Base-by-base conservation (phyloP, 2,329 filamentous ascomycete species). In the Gnomoniopsis sp. region DNA sequence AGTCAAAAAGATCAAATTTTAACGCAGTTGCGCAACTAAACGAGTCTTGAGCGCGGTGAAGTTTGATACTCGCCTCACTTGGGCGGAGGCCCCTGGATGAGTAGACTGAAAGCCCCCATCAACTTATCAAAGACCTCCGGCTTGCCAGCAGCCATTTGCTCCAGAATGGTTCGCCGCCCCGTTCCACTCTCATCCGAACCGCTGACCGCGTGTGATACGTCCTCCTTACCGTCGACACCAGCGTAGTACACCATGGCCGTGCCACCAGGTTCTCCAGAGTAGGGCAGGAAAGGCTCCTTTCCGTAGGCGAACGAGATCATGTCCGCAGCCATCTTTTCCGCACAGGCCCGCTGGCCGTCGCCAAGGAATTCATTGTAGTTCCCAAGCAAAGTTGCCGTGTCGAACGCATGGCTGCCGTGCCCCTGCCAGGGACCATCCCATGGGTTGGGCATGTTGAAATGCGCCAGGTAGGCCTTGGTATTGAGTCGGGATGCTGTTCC, bases 391-490 rank as follows among this genome's bases (percentile, higher is more conserved):
- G 74, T 78, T 0, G 71, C 72, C 15, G 77, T 63, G 41, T 80
- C 78, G 1, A 79, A 68, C 30, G 78, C 74, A 62, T 81, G 78
- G 1, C 68, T 72, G 1, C 76, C 69, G 34, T 67, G 64, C 2
- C 74, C 75, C 59, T 76, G 72, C 68, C 65, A 77, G 1, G 68
- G 67, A 1, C 78, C 78, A 1, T 74, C 68, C 75, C 76, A 81
- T 0, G 77, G 75, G 59, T 80, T 81, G 0, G 70, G 72, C 58
- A 77, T 75, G 62, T 79, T 79, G 71, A 80, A 79, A 53, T 74
- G 72, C 55, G 36, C 30, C 10, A 65, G 55, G 55, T 57, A 61
- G 1, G 49, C 49, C 33, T 60, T 55, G 0, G 59, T 61, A 0
- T 34, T 51, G 6, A 61, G 48, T 19, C 46, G 49, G 19, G 55